Percentiles rank a stretch among this genome's conserved stretches.
Conservation (phyloP, 108 stramenopile genomes). For the Fistulifera solaris region DNA sequence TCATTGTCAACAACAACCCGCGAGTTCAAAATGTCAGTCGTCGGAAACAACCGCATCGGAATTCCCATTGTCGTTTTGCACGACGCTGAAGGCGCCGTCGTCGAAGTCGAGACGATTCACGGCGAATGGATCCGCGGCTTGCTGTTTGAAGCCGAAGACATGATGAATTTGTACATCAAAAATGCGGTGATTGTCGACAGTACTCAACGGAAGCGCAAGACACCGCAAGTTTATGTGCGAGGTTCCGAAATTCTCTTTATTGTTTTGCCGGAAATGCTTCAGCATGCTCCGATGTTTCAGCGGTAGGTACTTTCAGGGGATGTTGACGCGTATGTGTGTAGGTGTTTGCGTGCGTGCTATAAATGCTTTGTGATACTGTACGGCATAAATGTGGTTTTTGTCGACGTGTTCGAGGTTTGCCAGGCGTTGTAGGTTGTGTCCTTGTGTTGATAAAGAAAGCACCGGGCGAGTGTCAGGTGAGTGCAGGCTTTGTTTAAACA, state of each 20-base stretch:
- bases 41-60: constrained; percentile 83
- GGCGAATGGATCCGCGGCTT: constrained; percentile 79
- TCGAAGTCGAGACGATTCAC: constrained; percentile 78
- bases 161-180: constrained; percentile 85
- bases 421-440: too few relatives aligned
- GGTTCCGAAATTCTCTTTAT: constrained; percentile 82
- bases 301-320: constrained; percentile 31
- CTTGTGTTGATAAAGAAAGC: too few relatives aligned
- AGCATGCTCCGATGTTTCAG: constrained; percentile 88
- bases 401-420: neutral
- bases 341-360: neutral
- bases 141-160: constrained; percentile 84
- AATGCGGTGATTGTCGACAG: constrained; percentile 60
- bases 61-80: constrained; percentile 85
- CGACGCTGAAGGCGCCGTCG: constrained; percentile 78
- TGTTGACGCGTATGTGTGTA: neutral
- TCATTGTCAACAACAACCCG: too few relatives aligned
- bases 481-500: constrained; percentile 2
- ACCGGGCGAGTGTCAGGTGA: too few relatives aligned
- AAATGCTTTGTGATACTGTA: too few relatives aligned
- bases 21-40: constrained; percentile 59
- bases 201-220: constrained; percentile 56
- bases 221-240: constrained; percentile 69
- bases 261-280: constrained; percentile 73
- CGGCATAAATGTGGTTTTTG: neutral